Evolutionary conservation across 2,329 filamentous ascomycete genomes (phyloP), one percentile per base, ranked within the genome.

Genomic region (Lasiodiplodia hormozganensis): DNA sequence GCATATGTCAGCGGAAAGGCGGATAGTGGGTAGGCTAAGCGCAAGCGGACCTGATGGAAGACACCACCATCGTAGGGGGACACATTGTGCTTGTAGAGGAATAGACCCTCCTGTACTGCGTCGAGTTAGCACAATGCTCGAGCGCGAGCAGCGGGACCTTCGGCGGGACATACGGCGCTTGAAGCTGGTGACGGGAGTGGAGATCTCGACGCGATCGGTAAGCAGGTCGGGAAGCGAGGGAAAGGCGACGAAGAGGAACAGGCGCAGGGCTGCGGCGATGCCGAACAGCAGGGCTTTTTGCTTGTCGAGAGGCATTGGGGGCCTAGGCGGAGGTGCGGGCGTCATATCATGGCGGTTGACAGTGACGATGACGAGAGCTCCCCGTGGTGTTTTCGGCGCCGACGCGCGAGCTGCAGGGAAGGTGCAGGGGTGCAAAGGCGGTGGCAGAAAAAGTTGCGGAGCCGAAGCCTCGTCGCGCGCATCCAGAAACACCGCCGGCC

Each of bases 121-220:
- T 11, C 0, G 2, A 6, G 43, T 67, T 31, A 67, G 54, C 25
- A 74, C n/a, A 40, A 71, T 3, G 47, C 11, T 25, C 38, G 12
- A 8, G 14, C 2, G 14, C 36, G 12, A 21, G 28, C 7, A 34
- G 31, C 49, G 16, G 62, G 21, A 18, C 18, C 23, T 12, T 8
- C 7, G 21, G n/a, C 18, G 16, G 31, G 18, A 81, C 91, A 80
- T 86, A 97, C 94, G 85, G 88, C 96, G 89, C 85, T 98, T 98
- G 87, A 97, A 99, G 87, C 95, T 97, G 74, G 93, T 97, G 57
- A 98, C 92, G 49, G 96, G 95, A 25, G 96, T 99, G 54, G 96
- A 97, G 76, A 99, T 91, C 85, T 99, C 96, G 75, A 97, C 96
- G 77, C 96, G 91, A 72, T 91, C 92, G 23, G 93, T 96, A 71